Percentiles rank a stretch among this genome's conserved stretches.
phyloP scores from a whole-genome alignment of 768 basidiomycete species.

The Xerocomellus intermedius region DNA sequence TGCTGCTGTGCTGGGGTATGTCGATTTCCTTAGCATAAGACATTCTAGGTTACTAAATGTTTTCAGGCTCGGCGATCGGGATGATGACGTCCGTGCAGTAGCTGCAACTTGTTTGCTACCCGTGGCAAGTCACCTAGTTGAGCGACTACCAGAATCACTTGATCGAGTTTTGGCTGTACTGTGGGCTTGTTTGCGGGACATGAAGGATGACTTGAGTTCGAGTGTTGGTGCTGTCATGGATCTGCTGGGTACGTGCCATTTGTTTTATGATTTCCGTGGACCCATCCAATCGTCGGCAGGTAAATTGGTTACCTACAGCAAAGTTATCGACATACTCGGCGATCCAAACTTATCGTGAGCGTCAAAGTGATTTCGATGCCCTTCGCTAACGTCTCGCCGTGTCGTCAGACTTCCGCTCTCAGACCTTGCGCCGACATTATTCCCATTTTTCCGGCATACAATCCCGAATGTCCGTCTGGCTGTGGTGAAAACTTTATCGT shows the following conservation, averaged over 20 bases:
- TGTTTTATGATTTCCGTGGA: background rate
- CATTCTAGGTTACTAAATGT: conserved; percentile 7
- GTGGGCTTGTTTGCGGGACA: conserved; percentile 87
- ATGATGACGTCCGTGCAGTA: conserved; percentile 95
- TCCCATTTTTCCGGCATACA: conserved; percentile 97
- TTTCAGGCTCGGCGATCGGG: conserved; percentile 76
- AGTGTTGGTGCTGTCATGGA: conserved; percentile 98
- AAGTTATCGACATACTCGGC: conserved; percentile 75
- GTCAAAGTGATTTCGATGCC: background rate
- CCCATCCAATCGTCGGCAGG: conserved; percentile 43
- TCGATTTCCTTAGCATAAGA: background rate
- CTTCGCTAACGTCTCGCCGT: conserved; percentile 3
- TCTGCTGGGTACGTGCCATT: conserved; percentile 64
- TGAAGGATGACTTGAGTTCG: conserved; percentile 96
- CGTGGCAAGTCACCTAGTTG: conserved; percentile 78
- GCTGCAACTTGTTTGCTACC: conserved; percentile 91
- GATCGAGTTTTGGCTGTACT: conserved; percentile 76
- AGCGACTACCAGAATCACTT: conserved; percentile 69
- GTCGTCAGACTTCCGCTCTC: conserved; percentile 67
- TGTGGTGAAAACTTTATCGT: conserved; percentile 84
- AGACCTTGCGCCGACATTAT: conserved; percentile 82
- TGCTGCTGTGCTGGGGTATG: conserved; percentile 85
- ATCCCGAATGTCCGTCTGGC: conserved; percentile 91
- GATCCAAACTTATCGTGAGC: conserved; percentile 70
- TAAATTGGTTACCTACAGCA: conserved; percentile 73